phyloP scores from a whole-genome alignment of 768 basidiomycete genomes.

The Heimioporus sp. region DNA sequence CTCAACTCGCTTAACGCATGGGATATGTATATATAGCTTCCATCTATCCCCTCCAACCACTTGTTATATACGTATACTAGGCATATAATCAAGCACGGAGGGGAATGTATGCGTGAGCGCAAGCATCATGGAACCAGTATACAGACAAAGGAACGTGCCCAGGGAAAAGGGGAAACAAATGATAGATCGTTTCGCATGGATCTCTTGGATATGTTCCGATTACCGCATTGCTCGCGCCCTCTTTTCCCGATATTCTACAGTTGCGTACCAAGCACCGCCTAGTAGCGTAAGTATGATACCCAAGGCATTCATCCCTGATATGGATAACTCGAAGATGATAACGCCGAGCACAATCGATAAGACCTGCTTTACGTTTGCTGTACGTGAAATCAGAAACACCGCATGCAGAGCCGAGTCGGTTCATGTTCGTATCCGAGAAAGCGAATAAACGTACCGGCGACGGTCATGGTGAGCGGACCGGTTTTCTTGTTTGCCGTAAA shows the following conservation, averaged over 20 bases:
- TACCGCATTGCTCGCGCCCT: constrained; percentile 18
- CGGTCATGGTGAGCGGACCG: constrained; percentile 87
- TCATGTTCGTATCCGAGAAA: not conserved
- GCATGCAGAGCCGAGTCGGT: too few species aligned
- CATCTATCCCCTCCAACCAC: too few species aligned
- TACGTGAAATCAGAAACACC: constrained; percentile 7
- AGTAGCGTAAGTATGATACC: constrained; percentile 83
- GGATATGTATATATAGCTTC: too few species aligned
- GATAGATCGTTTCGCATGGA: not conserved
- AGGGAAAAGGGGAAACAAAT: not conserved
- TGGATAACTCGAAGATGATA: constrained; percentile 75
- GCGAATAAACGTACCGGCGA: constrained; percentile 59
- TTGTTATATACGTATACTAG: too few species aligned
- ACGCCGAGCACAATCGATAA: constrained; percentile 86
- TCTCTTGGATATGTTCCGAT: not conserved
- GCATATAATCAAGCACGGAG: not conserved
- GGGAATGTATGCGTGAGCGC: not conserved
- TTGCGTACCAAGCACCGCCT: constrained; percentile 83
- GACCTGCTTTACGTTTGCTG: constrained; percentile 92
- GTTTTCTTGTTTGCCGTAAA: constrained; percentile 95
- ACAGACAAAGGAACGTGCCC: too few species aligned
- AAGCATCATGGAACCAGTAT: not conserved
- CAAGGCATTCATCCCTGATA: constrained; percentile 74
- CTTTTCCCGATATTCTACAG: constrained; percentile 60
- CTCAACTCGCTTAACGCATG: too few species aligned